phyloP scores from a whole-genome alignment of 2,329 filamentous ascomycete species.

The Daldinia eschscholtzii region DNA sequence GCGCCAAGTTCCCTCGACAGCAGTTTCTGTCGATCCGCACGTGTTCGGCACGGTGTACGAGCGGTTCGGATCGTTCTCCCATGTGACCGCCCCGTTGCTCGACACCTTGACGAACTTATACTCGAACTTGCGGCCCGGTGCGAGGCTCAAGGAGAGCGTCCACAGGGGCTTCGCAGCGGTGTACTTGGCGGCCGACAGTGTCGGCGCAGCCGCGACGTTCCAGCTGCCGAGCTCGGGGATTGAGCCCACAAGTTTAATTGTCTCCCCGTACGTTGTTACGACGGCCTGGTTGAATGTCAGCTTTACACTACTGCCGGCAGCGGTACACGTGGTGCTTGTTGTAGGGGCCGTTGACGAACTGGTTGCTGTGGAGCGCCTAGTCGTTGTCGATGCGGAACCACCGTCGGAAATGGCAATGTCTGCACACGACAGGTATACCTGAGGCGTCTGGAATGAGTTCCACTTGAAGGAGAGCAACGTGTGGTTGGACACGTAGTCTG shows the following conservation, averaged over 20 bases:
- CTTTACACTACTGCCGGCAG: slow-evolving; percentile 51
- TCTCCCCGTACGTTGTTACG: slow-evolving; percentile 62
- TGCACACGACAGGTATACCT: slow-evolving; percentile 67
- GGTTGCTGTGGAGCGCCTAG: slow-evolving; percentile 9
- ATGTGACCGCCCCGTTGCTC: slow-evolving; percentile 63
- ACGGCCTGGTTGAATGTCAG: slow-evolving; percentile 60
- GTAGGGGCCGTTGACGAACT: slow-evolving; percentile 38
- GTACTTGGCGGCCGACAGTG: slow-evolving; percentile 67
- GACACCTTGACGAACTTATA: slow-evolving; percentile 73
- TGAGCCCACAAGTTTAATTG: slow-evolving; percentile 61
- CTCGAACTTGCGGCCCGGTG: slow-evolving; percentile 63
- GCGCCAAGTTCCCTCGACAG: slow-evolving; percentile 48
- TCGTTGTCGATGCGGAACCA: slow-evolving; percentile 39
- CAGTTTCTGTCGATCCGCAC: slow-evolving; percentile 41
- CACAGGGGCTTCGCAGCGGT: slow-evolving; percentile 67
- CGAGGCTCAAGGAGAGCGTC: slow-evolving; percentile 64
- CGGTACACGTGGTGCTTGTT: slow-evolving; percentile 47
- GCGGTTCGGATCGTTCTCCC: slow-evolving; percentile 68
- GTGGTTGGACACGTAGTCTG: slow-evolving; percentile 62
- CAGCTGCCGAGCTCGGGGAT: slow-evolving; percentile 64
- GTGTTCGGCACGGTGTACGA: slow-evolving; percentile 52
- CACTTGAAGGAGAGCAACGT: slow-evolving; percentile 66
- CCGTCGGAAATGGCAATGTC: slow-evolving; percentile 40
- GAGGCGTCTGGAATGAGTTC: slow-evolving; percentile 67
- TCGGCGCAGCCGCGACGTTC: slow-evolving; percentile 60